phyloP scores from a whole-genome alignment of 306 rosid genomes.

The Lagenaria siceraria region DNA sequence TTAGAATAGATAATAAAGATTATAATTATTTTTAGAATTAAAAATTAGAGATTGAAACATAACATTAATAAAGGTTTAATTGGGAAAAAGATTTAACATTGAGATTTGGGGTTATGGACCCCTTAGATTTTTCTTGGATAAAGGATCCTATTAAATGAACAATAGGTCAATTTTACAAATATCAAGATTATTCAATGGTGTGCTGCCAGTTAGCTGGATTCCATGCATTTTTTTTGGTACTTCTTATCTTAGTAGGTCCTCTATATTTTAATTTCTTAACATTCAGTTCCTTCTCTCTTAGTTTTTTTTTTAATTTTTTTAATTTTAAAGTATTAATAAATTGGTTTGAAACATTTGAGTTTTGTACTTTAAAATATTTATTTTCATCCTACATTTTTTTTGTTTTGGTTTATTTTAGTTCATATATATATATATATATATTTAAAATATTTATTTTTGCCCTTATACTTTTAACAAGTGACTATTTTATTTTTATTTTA shows the following conservation, averaged over 20 bases:
- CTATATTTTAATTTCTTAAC: not conserved
- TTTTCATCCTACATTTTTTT: too few species aligned
- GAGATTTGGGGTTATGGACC: not conserved
- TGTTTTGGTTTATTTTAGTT: too few species aligned
- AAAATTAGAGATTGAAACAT: not conserved
- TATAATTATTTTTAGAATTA: not conserved
- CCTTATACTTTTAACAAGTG: too few species aligned
- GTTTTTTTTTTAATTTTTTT: not conserved
- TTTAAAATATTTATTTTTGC: too few species aligned
- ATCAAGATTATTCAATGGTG: not conserved
- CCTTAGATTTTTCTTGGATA: not conserved
- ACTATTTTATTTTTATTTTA: too few species aligned
- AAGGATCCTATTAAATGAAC: not conserved
- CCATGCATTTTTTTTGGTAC: not conserved
- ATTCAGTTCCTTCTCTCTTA: not conserved
- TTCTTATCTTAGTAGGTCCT: slow-evolving; percentile 3
- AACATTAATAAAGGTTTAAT: not conserved
- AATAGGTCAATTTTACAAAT: not conserved
- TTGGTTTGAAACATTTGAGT: too few species aligned
- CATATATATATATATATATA: too few species aligned
- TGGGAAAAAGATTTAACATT: not conserved
- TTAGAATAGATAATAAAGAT: not conserved
- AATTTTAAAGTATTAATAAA: too few species aligned
- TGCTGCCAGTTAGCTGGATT: not conserved
- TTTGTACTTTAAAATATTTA: too few species aligned